These are phyloP conservation scores for Glebionis coronaria DNA, from an alignment of 129 eudicot species.

Conservation along the genomic window DNA sequence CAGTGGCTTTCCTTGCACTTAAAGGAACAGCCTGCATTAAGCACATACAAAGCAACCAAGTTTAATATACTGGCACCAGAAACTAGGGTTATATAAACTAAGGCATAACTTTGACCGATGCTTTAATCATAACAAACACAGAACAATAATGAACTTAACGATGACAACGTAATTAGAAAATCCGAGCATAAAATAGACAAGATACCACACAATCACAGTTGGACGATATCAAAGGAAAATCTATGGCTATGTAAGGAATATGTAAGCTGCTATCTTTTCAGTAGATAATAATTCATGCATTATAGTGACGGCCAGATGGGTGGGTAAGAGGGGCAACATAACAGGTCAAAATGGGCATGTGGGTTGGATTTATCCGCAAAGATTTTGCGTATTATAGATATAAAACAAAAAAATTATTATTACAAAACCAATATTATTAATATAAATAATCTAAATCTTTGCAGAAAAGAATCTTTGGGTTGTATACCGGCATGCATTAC, in stretches of 20 bases:
- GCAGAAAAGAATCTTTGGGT: too few species aligned
- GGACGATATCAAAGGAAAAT: neutral
- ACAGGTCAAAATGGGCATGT: too few species aligned
- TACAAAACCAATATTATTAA: too few species aligned
- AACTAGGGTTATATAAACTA: conserved; percentile 8
- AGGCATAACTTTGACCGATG: neutral
- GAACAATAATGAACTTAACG: conserved; percentile 1
- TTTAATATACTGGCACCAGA: conserved; percentile 1
- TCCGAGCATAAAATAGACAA: neutral
- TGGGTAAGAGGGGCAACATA: too few species aligned
- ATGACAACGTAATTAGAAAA: neutral
- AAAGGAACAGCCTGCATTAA: conserved; percentile 89
- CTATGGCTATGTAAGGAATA: neutral
- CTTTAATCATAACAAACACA: neutral
- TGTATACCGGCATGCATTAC: too few species aligned
- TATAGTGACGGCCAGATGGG: too few species aligned
- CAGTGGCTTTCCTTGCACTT: conserved; percentile 71
- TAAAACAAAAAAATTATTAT: too few species aligned
- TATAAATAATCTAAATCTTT: too few species aligned
- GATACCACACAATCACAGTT: too few species aligned
- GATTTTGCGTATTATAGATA: too few species aligned
- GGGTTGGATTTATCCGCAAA: too few species aligned
- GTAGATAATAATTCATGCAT: neutral
- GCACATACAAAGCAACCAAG: conserved; percentile 3
- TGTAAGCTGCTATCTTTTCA: neutral